Conservation (phyloP, 2,329 filamentous ascomycete species). For the Tolypocladium ophioglossoides region DNA sequence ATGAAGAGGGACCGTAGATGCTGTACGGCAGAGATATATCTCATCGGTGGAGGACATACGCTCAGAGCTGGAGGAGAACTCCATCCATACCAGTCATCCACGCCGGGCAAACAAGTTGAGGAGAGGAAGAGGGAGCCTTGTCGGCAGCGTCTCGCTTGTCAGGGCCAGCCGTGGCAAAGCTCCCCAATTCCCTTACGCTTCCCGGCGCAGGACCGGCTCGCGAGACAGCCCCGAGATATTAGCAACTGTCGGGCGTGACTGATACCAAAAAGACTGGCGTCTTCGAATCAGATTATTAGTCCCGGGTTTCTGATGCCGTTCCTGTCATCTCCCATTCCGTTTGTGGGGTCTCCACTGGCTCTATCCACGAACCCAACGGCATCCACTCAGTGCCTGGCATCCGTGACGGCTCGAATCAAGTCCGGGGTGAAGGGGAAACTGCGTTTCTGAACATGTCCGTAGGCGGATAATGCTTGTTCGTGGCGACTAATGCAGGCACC, state of each 20-base stretch:
- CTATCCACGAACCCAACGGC: background rate
- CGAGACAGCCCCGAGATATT: background rate
- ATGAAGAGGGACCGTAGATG: background rate
- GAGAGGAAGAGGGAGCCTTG: background rate
- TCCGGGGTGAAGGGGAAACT: background rate
- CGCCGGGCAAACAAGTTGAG: conserved; percentile 1
- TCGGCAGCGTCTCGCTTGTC: conserved; percentile 1
- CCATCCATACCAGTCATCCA: background rate
- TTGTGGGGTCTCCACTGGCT: background rate
- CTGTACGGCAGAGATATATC: background rate
- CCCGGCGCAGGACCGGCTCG: background rate
- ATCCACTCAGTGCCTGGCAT: background rate
- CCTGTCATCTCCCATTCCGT: conserved; percentile 1
- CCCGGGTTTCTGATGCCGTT: background rate
- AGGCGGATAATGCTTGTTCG: background rate
- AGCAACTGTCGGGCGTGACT: background rate
- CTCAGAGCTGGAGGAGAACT: background rate
- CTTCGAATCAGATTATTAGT: background rate
- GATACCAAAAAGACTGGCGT: background rate
- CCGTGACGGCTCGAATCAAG: background rate
- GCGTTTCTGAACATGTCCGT: background rate
- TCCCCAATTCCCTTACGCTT: background rate
- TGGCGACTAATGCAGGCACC: background rate
- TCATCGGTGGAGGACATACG: background rate
- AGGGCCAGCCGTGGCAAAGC: background rate